phyloP scores from a whole-genome alignment of 441 rosid species.

The Populus hybrid region DNA sequence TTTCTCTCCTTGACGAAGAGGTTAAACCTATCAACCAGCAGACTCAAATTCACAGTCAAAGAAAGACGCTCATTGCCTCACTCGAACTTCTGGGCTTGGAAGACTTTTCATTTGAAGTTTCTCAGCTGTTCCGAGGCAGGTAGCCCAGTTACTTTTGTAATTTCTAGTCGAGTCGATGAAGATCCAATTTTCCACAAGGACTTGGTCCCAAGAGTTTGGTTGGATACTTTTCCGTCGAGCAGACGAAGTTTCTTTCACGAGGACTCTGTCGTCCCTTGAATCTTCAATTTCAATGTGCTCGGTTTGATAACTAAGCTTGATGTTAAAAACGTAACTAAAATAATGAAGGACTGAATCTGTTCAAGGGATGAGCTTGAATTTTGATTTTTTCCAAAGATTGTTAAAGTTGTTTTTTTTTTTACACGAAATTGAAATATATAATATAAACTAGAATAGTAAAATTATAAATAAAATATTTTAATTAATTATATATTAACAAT shows the following conservation, averaged over 20 bases:
- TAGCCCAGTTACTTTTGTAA: not conserved
- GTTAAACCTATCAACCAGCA: too few species aligned
- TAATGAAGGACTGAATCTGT: not conserved
- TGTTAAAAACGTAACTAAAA: not conserved
- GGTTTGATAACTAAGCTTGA: too few species aligned
- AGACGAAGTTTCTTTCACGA: not conserved
- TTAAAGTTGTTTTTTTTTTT: too few species aligned
- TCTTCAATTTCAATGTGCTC: not conserved
- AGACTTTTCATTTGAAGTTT: not conserved
- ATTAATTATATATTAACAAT: too few species aligned
- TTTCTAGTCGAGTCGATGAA: not conserved
- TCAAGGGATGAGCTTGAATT: not conserved
- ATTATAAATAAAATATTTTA: too few species aligned
- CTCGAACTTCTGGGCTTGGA: not conserved
- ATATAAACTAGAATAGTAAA: too few species aligned
- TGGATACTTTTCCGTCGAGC: not conserved
- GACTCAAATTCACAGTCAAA: not conserved
- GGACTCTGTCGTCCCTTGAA: not conserved
- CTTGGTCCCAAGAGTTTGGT: not conserved
- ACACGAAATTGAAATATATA: too few species aligned
- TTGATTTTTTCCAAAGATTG: too few species aligned
- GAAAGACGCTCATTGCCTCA: not conserved
- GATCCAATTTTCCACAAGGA: not conserved
- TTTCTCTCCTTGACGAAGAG: too few species aligned
- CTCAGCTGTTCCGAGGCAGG: not conserved